phyloP scores from a whole-genome alignment of 345 rosid species.

The Gossypium stocksii region DNA sequence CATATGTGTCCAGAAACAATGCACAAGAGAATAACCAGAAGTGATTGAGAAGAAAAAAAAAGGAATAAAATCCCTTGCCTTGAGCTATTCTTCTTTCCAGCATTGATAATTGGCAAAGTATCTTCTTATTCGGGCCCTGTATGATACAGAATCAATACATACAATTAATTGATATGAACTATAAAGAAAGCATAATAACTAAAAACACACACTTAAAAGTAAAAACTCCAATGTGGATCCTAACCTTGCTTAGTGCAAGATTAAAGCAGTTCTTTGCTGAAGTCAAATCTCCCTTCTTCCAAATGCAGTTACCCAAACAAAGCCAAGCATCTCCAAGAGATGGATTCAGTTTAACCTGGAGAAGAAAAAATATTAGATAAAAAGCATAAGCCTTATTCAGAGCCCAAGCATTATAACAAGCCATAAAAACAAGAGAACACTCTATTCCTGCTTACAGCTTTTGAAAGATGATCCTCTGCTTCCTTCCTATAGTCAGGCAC shows the following conservation, averaged over 20 bases:
- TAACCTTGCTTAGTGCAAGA: slow-evolving; percentile 69
- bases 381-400: slow-evolving; percentile 5
- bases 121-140: slow-evolving; percentile 66
- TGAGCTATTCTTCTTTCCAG: slow-evolving; percentile 71
- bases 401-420: slow-evolving; percentile 10
- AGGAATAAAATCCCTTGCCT: slow-evolving; percentile 35
- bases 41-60: background rate
- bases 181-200: background rate
- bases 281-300: slow-evolving; percentile 76
- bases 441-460: slow-evolving; percentile 46
- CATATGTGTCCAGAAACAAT: background rate
- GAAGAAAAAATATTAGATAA: slow-evolving; percentile 19
- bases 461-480: slow-evolving; percentile 78
- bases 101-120: slow-evolving; percentile 67
- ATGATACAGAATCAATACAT: slow-evolving; percentile 11
- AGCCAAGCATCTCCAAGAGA: slow-evolving; percentile 78
- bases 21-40: background rate
- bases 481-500: slow-evolving; percentile 65
- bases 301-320: slow-evolving; percentile 64
- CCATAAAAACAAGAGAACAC: slow-evolving; percentile 2
- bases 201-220: background rate
- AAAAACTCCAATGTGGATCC: background rate
- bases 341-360: slow-evolving; percentile 73
- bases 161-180: background rate
- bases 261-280: slow-evolving; percentile 63